These are phyloP conservation scores for Ilyonectria robusta DNA, from an alignment of 2,329 filamentous ascomycete genomes.

Conservation along the genomic window DNA sequence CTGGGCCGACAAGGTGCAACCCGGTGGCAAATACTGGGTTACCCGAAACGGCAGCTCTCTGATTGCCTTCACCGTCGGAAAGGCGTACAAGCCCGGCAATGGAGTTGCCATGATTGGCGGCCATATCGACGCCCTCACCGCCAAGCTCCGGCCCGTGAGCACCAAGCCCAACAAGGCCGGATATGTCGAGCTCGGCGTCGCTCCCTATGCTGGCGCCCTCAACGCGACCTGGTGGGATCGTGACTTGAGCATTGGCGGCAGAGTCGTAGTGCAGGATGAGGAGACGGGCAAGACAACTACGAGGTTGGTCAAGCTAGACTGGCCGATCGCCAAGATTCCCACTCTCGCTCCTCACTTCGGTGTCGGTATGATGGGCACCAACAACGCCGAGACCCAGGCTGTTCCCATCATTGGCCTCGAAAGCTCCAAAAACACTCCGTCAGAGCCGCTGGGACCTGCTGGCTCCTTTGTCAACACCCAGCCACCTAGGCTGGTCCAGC, in stretches of 20 bases:
- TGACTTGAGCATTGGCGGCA: constrained; percentile 90
- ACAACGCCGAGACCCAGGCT: constrained; percentile 92
- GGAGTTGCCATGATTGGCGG: constrained; percentile 91
- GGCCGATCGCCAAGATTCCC: constrained; percentile 93
- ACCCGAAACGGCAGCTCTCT: constrained; percentile 88
- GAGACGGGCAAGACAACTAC: constrained; percentile 81
- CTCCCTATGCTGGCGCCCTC: constrained; percentile 90
- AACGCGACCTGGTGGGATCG: constrained; percentile 98
- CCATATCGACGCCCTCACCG: constrained; percentile 93
- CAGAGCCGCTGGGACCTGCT: constrained; percentile 68
- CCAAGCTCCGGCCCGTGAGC: constrained; percentile 91
- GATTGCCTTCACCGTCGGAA: constrained; percentile 88
- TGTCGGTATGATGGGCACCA: constrained; percentile 74
- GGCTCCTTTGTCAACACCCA: constrained; percentile 87
- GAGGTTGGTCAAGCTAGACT: constrained; percentile 90
- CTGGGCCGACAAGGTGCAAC: constrained; percentile 80
- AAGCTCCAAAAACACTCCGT: constrained; percentile 63
- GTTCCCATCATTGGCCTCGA: constrained; percentile 95
- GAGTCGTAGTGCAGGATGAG: constrained; percentile 85
- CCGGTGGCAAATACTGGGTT: constrained; percentile 90
- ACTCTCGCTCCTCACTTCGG: constrained; percentile 97
- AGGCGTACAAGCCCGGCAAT: constrained; percentile 85
- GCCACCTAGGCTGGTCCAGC: constrained; percentile 85
- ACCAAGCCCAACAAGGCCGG: constrained; percentile 87
- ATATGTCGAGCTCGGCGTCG: constrained; percentile 90